Evolutionary conservation across 345 rosid species (phyloP).

Genomic region (Eucalyptus sideroxylon): DNA sequence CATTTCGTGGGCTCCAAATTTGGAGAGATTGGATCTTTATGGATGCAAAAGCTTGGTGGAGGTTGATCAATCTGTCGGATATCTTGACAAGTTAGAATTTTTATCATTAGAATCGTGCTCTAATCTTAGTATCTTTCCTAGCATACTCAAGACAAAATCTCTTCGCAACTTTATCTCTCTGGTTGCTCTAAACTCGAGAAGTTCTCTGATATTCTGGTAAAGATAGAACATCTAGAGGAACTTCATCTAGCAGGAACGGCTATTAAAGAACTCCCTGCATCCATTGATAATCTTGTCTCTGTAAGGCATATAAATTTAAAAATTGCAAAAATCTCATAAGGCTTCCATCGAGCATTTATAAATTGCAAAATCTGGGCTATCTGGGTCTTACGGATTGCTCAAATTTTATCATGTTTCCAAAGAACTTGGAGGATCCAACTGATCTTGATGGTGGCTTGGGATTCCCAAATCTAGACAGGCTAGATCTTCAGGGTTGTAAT

Average conservation of each 20-base stretch:
- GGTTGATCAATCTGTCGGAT: neutral
- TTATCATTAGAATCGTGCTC: accelerated
- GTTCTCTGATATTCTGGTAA: accelerated
- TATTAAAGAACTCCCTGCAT: neutral
- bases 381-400: accelerated
- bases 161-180: accelerated
- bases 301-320: accelerated
- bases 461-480: neutral
- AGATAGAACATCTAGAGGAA: neutral
- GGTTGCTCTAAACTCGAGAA: neutral
- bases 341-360: neutral
- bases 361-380: accelerated
- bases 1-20: accelerated
- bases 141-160: neutral
- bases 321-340: accelerated
- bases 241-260: accelerated
- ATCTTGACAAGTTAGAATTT: neutral
- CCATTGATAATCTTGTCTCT: neutral
- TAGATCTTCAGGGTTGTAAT: accelerated
- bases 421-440: neutral
- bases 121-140: neutral
- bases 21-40: accelerated
- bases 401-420: neutral
- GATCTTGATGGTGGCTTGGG: neutral
- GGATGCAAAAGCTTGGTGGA: accelerated